Percentiles rank a stretch among this genome's conserved stretches.
phyloP scores from a whole-genome alignment of 352 stramenopile species.

The Plasmopara viticola region DNA sequence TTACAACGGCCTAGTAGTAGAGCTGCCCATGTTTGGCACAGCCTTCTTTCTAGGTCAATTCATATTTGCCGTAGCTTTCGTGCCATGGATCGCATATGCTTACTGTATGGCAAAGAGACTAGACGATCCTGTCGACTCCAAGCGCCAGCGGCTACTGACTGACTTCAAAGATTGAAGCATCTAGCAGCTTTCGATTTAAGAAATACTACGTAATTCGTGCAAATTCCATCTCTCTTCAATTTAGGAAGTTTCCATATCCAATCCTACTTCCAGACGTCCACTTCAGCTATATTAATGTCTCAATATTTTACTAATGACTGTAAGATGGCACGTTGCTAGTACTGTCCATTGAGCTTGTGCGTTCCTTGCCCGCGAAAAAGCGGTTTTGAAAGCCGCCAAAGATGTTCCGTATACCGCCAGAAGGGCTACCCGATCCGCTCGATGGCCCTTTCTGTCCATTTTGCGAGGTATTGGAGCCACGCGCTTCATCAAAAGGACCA shows the following conservation, averaged over 20 bases:
- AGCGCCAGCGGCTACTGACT: slow-evolving; percentile 56
- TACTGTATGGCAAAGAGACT: slow-evolving; percentile 66
- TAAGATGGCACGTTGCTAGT: slow-evolving; percentile 26
- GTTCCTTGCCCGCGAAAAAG: slow-evolving; percentile 63
- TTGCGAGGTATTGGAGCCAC: slow-evolving; percentile 28
- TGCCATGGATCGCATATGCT: slow-evolving; percentile 71
- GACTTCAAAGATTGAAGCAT: slow-evolving; percentile 30
- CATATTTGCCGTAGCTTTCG: slow-evolving; percentile 61
- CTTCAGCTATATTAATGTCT: slow-evolving; percentile 15
- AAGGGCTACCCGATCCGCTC: slow-evolving; percentile 31
- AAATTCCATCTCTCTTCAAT: not conserved
- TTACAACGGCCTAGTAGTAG: slow-evolving; percentile 69
- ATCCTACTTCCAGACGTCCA: slow-evolving; percentile 10
- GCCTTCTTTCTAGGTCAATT: slow-evolving; percentile 74
- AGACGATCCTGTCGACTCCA: slow-evolving; percentile 55
- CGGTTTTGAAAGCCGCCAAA: slow-evolving; percentile 67
- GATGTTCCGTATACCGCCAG: slow-evolving; percentile 45
- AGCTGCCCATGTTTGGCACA: slow-evolving; percentile 65
- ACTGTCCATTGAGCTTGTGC: slow-evolving; percentile 51
- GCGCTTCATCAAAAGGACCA: slow-evolving; percentile 14
- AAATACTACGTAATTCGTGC: too few relatives aligned
- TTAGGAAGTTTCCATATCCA: slow-evolving; percentile 12
- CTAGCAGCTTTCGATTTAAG: not conserved
- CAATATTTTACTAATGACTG: slow-evolving; percentile 21
- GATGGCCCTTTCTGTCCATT: slow-evolving; percentile 33